These are phyloP conservation scores for Dryadomyces quercus-mongolicae DNA, from an alignment of 2,329 filamentous ascomycete genomes.

Conservation along the genomic window DNA sequence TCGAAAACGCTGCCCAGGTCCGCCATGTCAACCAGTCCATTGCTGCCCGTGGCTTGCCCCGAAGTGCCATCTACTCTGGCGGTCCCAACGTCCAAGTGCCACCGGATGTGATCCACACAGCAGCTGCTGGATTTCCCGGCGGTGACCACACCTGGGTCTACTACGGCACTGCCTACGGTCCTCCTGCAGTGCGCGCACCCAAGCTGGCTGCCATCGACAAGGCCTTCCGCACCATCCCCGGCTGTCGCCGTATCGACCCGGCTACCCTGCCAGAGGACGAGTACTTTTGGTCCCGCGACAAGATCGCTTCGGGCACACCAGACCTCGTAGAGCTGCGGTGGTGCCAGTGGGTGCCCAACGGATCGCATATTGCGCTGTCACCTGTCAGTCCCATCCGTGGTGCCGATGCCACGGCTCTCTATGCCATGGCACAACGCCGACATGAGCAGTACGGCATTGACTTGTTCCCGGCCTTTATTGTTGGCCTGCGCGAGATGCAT, in stretches of 20 bases:
- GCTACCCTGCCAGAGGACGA: slow-evolving; percentile 10
- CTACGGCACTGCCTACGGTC: slow-evolving; percentile 23
- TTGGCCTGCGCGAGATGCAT: slow-evolving; percentile 23
- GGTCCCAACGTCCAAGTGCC: slow-evolving; percentile 20
- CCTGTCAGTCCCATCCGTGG: slow-evolving; percentile 32
- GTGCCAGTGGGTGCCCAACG: slow-evolving; percentile 30
- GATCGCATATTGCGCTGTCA: slow-evolving; percentile 28
- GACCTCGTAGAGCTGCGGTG: slow-evolving; percentile 23
- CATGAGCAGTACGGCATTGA: slow-evolving; percentile 25
- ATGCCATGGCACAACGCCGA: slow-evolving; percentile 20
- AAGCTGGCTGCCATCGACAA: slow-evolving; percentile 21
- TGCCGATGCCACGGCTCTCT: slow-evolving; percentile 26
- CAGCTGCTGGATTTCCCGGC: slow-evolving; percentile 16
- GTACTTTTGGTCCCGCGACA: slow-evolving; percentile 12
- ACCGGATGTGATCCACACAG: slow-evolving; percentile 18
- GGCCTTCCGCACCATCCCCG: slow-evolving; percentile 19
- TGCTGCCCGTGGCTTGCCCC: slow-evolving; percentile 22
- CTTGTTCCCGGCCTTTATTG: slow-evolving; percentile 26
- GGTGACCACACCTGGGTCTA: slow-evolving; percentile 24
- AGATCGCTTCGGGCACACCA: slow-evolving; percentile 5
- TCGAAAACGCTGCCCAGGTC: slow-evolving; percentile 26
- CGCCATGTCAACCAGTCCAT: slow-evolving; percentile 23
- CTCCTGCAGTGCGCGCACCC: slow-evolving; percentile 20
- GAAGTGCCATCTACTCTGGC: slow-evolving; percentile 19
- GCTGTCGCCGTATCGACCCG: slow-evolving; percentile 18